Conservation (phyloP, 192 early-diverging fungal species). For the Coemansia sp. region DNA sequence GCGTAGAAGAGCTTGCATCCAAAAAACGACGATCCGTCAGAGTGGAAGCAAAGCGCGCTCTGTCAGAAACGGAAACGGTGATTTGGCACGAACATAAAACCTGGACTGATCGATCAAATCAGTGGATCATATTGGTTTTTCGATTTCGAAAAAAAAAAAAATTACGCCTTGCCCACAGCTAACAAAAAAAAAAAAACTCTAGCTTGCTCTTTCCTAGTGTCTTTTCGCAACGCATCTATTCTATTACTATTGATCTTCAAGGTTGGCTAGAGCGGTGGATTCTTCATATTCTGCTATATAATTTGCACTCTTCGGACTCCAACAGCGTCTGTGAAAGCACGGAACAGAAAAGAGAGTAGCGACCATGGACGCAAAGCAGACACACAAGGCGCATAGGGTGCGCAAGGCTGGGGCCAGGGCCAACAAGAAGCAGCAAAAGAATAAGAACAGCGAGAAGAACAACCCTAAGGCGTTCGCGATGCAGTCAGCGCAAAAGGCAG, state of each 20-base stretch:
- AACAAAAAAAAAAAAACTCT: neutral
- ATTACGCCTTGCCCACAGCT: neutral
- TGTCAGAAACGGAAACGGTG: too few relatives aligned
- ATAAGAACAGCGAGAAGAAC: slow-evolving; percentile 64
- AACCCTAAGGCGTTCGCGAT: slow-evolving; percentile 71
- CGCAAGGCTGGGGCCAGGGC: slow-evolving; percentile 83
- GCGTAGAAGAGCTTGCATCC: too few relatives aligned
- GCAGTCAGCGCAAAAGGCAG: slow-evolving; percentile 69
- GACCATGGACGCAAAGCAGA: slow-evolving; percentile 59
- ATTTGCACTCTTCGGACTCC: neutral
- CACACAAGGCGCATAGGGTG: slow-evolving; percentile 81
- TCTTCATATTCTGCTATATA: neutral
- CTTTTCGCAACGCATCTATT: neutral
- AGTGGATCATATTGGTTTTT: too few relatives aligned
- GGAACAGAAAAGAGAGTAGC: neutral
- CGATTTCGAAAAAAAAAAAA: neutral
- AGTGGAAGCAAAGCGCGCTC: too few relatives aligned
- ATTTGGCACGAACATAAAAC: too few relatives aligned
- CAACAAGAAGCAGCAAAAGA: slow-evolving; percentile 71
- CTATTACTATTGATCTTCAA: neutral
- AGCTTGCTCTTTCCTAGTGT: neutral
- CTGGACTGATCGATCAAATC: too few relatives aligned
- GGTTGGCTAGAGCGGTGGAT: neutral
- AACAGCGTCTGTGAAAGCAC: neutral
- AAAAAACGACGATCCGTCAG: too few relatives aligned